Evolutionary conservation across 805 yeast genomes (phyloP).

Genomic region (Pichia heedii): DNA sequence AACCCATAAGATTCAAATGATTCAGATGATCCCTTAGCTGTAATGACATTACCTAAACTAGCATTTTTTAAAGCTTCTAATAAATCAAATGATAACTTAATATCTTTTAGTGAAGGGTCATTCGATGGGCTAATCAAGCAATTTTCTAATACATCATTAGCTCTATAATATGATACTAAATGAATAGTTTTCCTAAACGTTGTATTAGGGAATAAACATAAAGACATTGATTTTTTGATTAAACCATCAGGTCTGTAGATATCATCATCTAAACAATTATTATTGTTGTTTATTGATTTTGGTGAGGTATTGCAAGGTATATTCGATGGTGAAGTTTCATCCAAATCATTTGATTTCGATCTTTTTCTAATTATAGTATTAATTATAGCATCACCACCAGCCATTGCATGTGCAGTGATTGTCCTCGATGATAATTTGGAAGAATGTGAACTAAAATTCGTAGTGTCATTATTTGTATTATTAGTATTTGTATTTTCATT

Average conservation of each 20-base stretch:
- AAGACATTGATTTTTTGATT: conserved; percentile 72
- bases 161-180: conserved; percentile 68
- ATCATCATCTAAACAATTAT: conserved; percentile 14
- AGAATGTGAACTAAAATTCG: neutral
- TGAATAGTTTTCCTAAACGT: conserved; percentile 45
- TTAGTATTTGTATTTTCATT: neutral
- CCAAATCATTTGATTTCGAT: neutral
- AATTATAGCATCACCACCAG: conserved; percentile 10
- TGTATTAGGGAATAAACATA: conserved; percentile 34
- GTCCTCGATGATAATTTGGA: neutral
- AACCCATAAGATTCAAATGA: conserved; percentile 14
- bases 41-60: conserved; percentile 40
- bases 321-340: neutral
- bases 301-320: neutral
- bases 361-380: neutral
- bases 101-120: conserved; percentile 38
- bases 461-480: conserved; percentile 27
- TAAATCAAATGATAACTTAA: conserved; percentile 38
- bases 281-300: neutral
- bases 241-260: conserved; percentile 65
- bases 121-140: conserved; percentile 50
- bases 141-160: conserved; percentile 60
- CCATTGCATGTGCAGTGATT: conserved; percentile 11
- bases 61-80: conserved; percentile 50
- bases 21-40: conserved; percentile 10